Evolutionary conservation across 495 filamentous ascomycete genomes (phyloP), one percentile per base, ranked within the genome.

Genomic region (Trypethelium eluteriae): DNA sequence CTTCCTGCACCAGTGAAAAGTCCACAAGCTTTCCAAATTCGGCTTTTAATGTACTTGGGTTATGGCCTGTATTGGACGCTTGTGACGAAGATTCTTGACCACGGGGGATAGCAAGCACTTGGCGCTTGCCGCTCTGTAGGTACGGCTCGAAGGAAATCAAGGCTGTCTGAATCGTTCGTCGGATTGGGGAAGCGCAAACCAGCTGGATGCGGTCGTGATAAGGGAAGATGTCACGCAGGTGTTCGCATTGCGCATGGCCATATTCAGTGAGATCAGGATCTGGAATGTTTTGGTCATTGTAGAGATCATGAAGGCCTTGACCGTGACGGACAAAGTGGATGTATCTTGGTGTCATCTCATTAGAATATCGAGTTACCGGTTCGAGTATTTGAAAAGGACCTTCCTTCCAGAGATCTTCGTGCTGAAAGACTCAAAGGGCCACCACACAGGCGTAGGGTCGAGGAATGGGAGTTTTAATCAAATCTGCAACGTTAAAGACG

Each of bases 171-270:
- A 62, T 38, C 10, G 59, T 62, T 38, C 59, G 59, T 14, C 35
- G 34, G 4, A 62, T 38, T 14, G 59, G 59, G 2, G 59, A 62
- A 6, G 59, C 34, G 32, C 34, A 41, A 34, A 62, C 12, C 6
- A 62, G 59, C n/a, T 62, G 35, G 25, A 62, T 62, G 12, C 38
- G 34, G n/a, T 62, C 59, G 32, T 62, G 59, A 18, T 62, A 41
- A 25, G 59, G 59, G 25, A 62, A 62, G 6, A 38, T 62, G 32
- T 62, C 59, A 3, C 59, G 59, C 1, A 62, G 25, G 16, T 62
- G 59, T 2, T 62, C 59, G 32, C 59, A 62, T 25, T 62, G n/a
- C 12, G 32, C 38, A 18, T 14, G 2, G 59, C 59, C 59, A 14
- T 62, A 1, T 4, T 9, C 9, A 6, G 59, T 62, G 4, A 62